Evolutionary conservation across 2,329 filamentous ascomycete species (phyloP).

Genomic region (Xylariaceae sp.): DNA sequence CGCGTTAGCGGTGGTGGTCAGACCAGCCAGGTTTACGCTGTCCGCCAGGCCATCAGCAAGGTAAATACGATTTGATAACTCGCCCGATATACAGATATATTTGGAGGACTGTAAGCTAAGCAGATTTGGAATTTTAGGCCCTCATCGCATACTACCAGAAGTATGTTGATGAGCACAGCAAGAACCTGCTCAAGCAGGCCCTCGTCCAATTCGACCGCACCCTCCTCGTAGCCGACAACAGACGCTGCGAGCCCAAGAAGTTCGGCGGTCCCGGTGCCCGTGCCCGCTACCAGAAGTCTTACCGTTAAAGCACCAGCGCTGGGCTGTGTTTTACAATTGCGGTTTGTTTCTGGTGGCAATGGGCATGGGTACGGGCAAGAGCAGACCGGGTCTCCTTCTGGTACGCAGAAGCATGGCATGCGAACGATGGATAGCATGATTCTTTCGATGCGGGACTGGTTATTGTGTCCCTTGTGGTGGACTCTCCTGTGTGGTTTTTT

Average conservation of each 20-base stretch:
- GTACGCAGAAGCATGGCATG: constrained; percentile 31
- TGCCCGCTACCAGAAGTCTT: constrained; percentile 97
- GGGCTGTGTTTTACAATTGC: constrained; percentile 17
- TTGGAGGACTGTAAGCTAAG: not conserved
- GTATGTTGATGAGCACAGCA: constrained; percentile 99
- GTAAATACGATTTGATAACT: constrained; percentile 9
- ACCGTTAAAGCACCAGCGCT: constrained; percentile 65
- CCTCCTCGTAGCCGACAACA: constrained; percentile 97
- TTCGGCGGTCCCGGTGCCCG: constrained; percentile 90
- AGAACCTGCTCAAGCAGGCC: constrained; percentile 98
- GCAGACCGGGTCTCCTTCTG: constrained; percentile 28
- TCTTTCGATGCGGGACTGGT: constrained; percentile 17
- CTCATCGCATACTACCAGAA: constrained; percentile 99
- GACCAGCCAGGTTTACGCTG: constrained; percentile 67
- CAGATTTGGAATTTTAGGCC: constrained; percentile 7
- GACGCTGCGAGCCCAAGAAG: constrained; percentile 99
- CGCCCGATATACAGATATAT: not conserved
- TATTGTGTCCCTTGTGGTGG: constrained; percentile 13
- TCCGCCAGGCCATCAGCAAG: constrained; percentile 95
- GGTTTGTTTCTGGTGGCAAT: constrained; percentile 21
- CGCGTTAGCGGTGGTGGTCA: constrained; percentile 96
- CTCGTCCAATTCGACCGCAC: constrained; percentile 95
- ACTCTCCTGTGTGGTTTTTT: constrained; percentile 19
- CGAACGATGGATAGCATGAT: constrained; percentile 18
- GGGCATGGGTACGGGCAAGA: constrained; percentile 15